Base-by-base conservation (phyloP, 805 yeast genomes). In the Metschnikowia santaceciliae region DNA sequence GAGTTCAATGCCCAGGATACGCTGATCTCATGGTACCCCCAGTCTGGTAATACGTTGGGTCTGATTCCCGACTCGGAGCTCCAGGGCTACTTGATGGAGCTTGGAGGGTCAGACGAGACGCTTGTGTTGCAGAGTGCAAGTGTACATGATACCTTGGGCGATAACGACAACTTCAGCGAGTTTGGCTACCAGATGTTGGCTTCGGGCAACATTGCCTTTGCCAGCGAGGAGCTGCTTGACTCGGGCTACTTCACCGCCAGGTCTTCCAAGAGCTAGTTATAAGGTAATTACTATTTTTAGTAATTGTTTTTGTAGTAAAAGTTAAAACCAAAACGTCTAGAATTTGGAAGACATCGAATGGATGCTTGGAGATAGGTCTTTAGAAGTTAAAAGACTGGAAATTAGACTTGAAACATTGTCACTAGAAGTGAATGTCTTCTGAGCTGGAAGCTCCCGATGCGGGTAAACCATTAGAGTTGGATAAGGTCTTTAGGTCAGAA, bases 101-200 rank as follows among this genome's bases (percentile, higher is more conserved):
- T 35, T 17, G 47, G 34, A 4, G 41, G 47, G 15, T 44, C 47
- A 3, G 47, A 44, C 8, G 47, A 44, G 34, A 44, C 47, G 0
- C 40, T 44, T 15, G 47, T 44, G 17, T 42, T 42, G 32, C 46
- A 42, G 30, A 33, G 32, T 33, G 38, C 37, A 13, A 32, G 32
- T 14, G 13, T 33, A 1, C 19, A 20, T 14, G 33, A 40, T 14
- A 11, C 14, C 10, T 8, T 20, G 32, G 40, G 13, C 39, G 34
- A 17, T 13, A 22, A 37, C 26, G 46, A 43, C 15, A 30, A 44
- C 39, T 49, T 53, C 26, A 47, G 32, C 19, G 55, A 53, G 45
- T 53, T 53, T 32, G 45, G 47, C 13, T 53, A 53, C 39, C 55
- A 53, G 22, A 40, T 53, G 30, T 15, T 33, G 32, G 47, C 33